A percentile compares a stretch with the other conserved stretches of the same genome.
Conservation (phyloP, 106 monocot genomes). For the Xerophyta viscosa region DNA sequence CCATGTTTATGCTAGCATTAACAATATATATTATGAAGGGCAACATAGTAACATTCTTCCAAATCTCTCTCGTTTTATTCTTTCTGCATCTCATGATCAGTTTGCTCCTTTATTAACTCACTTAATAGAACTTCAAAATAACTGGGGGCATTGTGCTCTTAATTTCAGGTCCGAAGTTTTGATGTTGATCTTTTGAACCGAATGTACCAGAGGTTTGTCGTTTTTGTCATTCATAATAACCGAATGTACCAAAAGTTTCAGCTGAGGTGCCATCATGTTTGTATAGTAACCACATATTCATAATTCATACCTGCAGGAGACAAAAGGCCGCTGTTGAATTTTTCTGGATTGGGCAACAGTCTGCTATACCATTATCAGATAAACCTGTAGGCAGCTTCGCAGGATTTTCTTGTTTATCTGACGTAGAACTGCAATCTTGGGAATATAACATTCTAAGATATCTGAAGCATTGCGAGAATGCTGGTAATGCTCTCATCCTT, state of each 20-base stretch:
- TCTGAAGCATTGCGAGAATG: constrained; percentile 42
- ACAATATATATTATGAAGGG: too few relatives aligned
- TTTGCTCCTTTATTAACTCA: too few relatives aligned
- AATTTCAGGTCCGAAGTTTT: constrained; percentile 61
- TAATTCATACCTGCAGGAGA: constrained; percentile 28
- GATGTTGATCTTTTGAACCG: constrained; percentile 54
- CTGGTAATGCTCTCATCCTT: constrained; percentile 34
- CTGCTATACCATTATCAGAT: constrained; percentile 14
- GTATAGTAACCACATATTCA: neutral
- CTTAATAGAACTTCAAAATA: too few relatives aligned
- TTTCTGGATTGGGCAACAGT: constrained; percentile 45
- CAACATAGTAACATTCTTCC: too few relatives aligned
- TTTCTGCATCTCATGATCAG: too few relatives aligned
- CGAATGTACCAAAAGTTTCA: constrained; percentile 69
- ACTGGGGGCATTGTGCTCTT: too few relatives aligned
- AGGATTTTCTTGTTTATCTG: constrained; percentile 14
- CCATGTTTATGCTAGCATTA: too few relatives aligned
- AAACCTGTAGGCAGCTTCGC: constrained; percentile 12
- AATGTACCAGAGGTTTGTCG: constrained; percentile 56
- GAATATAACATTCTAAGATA: constrained; percentile 47
- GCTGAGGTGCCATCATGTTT: neutral
- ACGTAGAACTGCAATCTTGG: constrained; percentile 38
- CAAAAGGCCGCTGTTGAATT: constrained; percentile 79
- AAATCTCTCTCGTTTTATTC: too few relatives aligned
- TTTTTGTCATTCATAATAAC: too few relatives aligned